Percentiles rank a stretch among this genome's conserved stretches.
Conservation (phyloP, 2,329 filamentous ascomycete species). For the Plenodomus biglobosus region DNA sequence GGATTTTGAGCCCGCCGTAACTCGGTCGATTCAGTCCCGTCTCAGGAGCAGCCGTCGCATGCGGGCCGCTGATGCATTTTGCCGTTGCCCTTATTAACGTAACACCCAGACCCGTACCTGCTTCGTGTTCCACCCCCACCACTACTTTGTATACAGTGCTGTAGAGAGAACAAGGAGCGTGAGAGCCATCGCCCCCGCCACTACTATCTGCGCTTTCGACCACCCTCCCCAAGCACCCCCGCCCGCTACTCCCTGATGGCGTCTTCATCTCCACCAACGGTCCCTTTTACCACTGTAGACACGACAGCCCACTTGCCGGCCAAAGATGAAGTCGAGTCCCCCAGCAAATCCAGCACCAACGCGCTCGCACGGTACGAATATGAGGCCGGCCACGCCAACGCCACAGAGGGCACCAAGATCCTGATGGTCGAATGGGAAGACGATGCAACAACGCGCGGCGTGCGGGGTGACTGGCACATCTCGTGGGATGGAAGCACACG, state of each 20-base stretch:
- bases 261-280: constrained; percentile 37
- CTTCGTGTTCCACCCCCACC: background rate
- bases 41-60: no score
- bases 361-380: constrained; percentile 88
- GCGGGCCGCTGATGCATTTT: background rate
- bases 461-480: constrained; percentile 69
- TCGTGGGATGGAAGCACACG: constrained; percentile 81
- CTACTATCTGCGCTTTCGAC: constrained; percentile 29
- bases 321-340: constrained; percentile 49
- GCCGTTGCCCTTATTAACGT: background rate
- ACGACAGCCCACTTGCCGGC: constrained; percentile 35
- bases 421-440: constrained; percentile 92
- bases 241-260: constrained; percentile 24
- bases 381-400: constrained; percentile 69
- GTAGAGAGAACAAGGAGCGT: background rate
- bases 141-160: constrained; percentile 7
- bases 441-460: constrained; percentile 52
- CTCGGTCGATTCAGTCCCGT: background rate
- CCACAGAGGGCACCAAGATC: constrained; percentile 76
- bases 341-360: constrained; percentile 53
- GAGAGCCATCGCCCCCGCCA: constrained; percentile 27
- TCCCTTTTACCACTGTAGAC: constrained; percentile 48
- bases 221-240: constrained; percentile 9
- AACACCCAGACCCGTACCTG: background rate
- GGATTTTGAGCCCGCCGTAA: background rate